Conservation (phyloP, 1,284 basidiomycete genomes). For the Cryptococcus deneoformans region DNA sequence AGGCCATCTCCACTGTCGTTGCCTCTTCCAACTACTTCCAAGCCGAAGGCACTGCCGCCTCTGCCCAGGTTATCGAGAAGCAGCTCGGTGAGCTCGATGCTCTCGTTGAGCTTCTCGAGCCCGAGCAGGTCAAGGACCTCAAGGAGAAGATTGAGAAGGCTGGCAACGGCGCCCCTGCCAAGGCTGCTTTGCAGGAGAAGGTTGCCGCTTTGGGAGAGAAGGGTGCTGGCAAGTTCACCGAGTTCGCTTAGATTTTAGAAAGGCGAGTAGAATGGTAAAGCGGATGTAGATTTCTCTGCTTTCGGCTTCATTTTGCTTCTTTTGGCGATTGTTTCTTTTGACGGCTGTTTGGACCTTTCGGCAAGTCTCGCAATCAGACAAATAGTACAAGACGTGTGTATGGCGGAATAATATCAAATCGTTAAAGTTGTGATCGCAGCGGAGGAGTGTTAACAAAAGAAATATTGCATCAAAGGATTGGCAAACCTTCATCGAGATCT, state of each 20-base stretch:
- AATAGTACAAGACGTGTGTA: too few relatives aligned
- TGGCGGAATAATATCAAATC: too few relatives aligned
- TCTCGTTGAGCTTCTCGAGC: constrained; percentile 54
- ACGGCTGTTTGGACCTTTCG: too few relatives aligned
- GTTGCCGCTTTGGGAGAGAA: constrained; percentile 37
- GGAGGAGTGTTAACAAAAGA: too few relatives aligned
- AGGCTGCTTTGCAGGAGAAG: constrained; percentile 40
- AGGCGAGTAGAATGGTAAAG: too few relatives aligned
- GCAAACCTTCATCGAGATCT: too few relatives aligned
- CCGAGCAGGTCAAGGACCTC: constrained; percentile 55
- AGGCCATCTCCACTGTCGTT: constrained; percentile 52
- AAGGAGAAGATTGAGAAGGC: constrained; percentile 55
- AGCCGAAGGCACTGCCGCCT: constrained; percentile 51
- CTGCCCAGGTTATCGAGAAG: constrained; percentile 53
- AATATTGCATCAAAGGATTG: too few relatives aligned
- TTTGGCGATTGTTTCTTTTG: too few relatives aligned
- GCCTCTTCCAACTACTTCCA: constrained; percentile 59
- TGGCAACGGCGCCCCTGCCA: constrained; percentile 49
- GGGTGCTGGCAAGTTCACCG: constrained; percentile 49
- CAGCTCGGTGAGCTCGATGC: constrained; percentile 57
- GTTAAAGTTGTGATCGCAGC: too few relatives aligned
- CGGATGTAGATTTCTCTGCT: too few relatives aligned
- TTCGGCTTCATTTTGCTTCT: too few relatives aligned
- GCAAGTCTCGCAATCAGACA: too few relatives aligned
- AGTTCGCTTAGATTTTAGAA: constrained; percentile 48